Evolutionary conservation across 129 eudicot genomes (phyloP), one percentile per base, ranked within the genome.

Genomic region (Heracleum sosnowskyi): DNA sequence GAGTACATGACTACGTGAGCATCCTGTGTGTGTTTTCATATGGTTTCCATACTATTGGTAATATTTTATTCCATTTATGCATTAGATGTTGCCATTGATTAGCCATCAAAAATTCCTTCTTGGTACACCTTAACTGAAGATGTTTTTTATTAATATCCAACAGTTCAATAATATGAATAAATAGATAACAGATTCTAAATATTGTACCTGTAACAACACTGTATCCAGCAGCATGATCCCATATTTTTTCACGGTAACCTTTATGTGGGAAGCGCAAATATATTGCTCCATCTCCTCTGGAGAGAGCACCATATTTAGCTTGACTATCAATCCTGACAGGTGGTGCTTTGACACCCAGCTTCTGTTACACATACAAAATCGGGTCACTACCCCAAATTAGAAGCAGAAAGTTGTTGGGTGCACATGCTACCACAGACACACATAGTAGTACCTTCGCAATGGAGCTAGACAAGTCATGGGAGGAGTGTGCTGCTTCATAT

Each of bases 191-290:
- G 62, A 49, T 39, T 62, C 35, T 60, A 60, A 41, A 26, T 34
- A 28, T 49, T 66, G 47, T 83, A 91, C 98, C 98, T 88, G 97
- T 85, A 46, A 95, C 92, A 81, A 95, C 97, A 22, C 90, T 87
- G 86, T 80, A 87, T 77, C 99, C 99, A 79, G 99, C 99, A 42
- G 99, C 99, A 82, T 95, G 99, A 76, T 95, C 99, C 99, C 99
- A 95, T 74, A 95, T 95, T 85, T 95, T 95, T 82, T 95, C 99
- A 47, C 96, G 88, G 69, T 95, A 95, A 63, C 99, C 99, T 86
- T 91, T 89, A 78, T 87, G 92, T 34, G 99, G 97, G 79, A 95
- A 92, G 64, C 99, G 88, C 79, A 95, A 63, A 86, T 91, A 95
- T 84, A 95, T 95, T 3, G 94, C 97, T 35, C 97, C 99, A 74